Percentiles rank a stretch among this genome's conserved stretches.
Evolutionary conservation across 306 rosid species (phyloP).

Genomic region (Crotalaria pallida): DNA sequence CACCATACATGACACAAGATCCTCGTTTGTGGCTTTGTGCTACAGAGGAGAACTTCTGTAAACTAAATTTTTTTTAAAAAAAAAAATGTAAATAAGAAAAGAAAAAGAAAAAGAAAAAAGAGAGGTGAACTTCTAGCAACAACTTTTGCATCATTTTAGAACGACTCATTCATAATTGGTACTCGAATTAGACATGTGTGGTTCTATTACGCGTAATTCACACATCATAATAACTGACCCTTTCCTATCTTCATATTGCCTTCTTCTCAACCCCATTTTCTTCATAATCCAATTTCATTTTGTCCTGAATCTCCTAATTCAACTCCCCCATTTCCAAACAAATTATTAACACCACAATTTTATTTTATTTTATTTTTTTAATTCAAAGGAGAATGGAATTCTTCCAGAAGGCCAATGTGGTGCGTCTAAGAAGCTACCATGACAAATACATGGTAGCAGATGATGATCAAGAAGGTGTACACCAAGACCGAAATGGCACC

Average conservation of each 20-base stretch:
- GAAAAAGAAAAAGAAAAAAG: too few species aligned
- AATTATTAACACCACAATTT: neutral
- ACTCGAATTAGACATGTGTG: neutral
- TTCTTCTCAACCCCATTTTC: neutral
- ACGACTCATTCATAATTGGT: neutral
- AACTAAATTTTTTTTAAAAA: too few species aligned
- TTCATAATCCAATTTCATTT: neutral
- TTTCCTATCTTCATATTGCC: neutral
- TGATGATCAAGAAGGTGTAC: slow-evolving; percentile 58
- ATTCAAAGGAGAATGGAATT: slow-evolving; percentile 50
- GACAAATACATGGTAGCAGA: slow-evolving; percentile 72
- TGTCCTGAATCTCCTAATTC: neutral
- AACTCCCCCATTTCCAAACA: neutral
- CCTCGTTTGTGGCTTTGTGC: too few species aligned
- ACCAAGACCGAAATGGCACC: slow-evolving; percentile 66
- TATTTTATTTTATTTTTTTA: too few species aligned
- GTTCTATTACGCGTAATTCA: neutral
- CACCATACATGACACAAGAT: too few species aligned
- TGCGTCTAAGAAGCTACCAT: slow-evolving; percentile 75
- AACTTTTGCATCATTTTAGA: slow-evolving; percentile 13
- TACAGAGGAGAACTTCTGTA: too few species aligned
- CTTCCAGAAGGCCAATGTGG: slow-evolving; percentile 54
- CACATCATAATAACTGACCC: neutral
- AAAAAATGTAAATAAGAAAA: too few species aligned
- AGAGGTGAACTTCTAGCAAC: neutral